phyloP scores from a whole-genome alignment of 2,329 filamentous ascomycete genomes.

The Phyllachora maydis region DNA sequence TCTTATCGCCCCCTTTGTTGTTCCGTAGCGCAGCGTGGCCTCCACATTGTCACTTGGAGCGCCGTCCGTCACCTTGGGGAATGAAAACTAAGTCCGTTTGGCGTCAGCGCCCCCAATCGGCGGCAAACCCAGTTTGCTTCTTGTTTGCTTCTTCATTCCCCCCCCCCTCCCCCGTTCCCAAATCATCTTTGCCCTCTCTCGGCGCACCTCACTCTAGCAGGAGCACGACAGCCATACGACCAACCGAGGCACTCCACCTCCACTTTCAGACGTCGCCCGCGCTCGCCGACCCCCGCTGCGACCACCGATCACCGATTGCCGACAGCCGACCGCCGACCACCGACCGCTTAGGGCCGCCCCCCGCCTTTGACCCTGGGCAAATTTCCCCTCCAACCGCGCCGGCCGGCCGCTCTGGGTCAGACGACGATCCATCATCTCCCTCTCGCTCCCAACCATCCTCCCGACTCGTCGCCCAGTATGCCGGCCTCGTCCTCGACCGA shows the following conservation, averaged over 20 bases:
- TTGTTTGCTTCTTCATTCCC: neutral
- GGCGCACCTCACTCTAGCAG: no score
- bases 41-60: neutral
- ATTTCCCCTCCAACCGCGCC: neutral
- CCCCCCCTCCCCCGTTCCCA: neutral
- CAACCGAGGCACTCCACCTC: neutral
- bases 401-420: neutral
- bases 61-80: neutral
- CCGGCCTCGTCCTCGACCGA: slow-evolving; percentile 4
- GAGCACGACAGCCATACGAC: neutral
- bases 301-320: neutral
- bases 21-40: neutral
- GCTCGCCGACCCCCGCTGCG: neutral
- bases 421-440: neutral
- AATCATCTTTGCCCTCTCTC: neutral
- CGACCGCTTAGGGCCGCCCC: neutral
- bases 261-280: neutral
- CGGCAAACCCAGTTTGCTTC: neutral
- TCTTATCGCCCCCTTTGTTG: neutral
- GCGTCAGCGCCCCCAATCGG: neutral
- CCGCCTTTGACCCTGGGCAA: neutral
- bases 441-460: neutral
- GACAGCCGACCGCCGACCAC: no score
- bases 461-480: slow-evolving; percentile 1
- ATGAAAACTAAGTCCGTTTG: neutral